Evolutionary conservation across 1,284 basidiomycete genomes (phyloP).

Genomic region (Ustilago nuda): DNA sequence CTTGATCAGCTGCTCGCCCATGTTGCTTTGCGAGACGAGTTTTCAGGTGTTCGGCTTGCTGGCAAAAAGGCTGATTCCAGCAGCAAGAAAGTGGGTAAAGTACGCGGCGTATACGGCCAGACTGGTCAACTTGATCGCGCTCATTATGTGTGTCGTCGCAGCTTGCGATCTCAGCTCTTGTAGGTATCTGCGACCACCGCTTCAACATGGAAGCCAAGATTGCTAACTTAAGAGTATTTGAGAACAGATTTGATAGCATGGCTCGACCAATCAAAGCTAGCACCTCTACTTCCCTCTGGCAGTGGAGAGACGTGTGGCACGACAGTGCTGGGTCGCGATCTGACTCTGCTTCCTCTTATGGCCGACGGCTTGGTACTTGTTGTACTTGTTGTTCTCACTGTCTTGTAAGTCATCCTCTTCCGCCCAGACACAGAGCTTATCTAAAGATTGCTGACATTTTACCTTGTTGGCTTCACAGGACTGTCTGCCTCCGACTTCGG

Average conservation of each 20-base stretch:
- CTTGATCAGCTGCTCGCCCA: slow-evolving; percentile 26
- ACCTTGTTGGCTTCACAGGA: neutral
- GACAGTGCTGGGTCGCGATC: slow-evolving; percentile 19
- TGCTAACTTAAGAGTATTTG: neutral
- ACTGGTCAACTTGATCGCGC: slow-evolving; percentile 23
- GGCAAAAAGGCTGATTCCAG: slow-evolving; percentile 17
- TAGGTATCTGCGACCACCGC: slow-evolving; percentile 12
- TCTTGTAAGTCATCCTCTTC: slow-evolving; percentile 20
- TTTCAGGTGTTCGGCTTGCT: slow-evolving; percentile 42
- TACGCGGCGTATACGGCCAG: slow-evolving; percentile 22
- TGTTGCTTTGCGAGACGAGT: slow-evolving; percentile 33
- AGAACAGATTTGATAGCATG: slow-evolving; percentile 16
- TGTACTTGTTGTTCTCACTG: slow-evolving; percentile 19
- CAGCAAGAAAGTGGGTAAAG: slow-evolving; percentile 21
- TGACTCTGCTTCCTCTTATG: slow-evolving; percentile 39
- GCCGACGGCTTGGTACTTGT: slow-evolving; percentile 25
- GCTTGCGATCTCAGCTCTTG: slow-evolving; percentile 28
- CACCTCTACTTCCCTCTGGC: neutral
- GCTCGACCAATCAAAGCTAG: slow-evolving; percentile 17
- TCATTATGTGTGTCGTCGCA: slow-evolving; percentile 35
- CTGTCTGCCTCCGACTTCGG: slow-evolving; percentile 18
- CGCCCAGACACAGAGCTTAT: no score
- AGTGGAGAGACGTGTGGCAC: slow-evolving; percentile 16
- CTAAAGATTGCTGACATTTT: neutral
- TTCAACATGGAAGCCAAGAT: no score